A percentile compares a stretch with the other conserved stretches of the same genome.
Evolutionary conservation across 768 basidiomycete species (phyloP).

Genomic region (Termitomyces sp.): DNA sequence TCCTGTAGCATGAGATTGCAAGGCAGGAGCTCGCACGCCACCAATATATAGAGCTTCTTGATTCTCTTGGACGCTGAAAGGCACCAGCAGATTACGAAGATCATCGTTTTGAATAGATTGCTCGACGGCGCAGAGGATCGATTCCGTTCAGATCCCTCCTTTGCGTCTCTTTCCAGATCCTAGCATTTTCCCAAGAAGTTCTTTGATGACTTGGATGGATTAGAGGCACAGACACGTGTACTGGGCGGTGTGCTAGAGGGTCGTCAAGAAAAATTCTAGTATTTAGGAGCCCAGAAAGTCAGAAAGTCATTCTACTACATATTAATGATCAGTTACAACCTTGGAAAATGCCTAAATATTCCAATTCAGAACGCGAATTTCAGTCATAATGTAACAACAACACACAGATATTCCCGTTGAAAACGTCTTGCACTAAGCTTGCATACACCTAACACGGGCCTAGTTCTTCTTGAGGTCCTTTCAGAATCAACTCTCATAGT

Average conservation of each 20-base stretch:
- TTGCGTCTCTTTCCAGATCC: not conserved
- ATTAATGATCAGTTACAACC: too few relatives aligned
- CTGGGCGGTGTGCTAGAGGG: not conserved
- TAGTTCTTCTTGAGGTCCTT: too few relatives aligned
- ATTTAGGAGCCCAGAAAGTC: too few relatives aligned
- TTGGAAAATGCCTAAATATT: too few relatives aligned
- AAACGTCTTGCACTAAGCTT: too few relatives aligned
- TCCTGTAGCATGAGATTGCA: not conserved
- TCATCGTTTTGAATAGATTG: not conserved
- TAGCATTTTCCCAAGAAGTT: not conserved
- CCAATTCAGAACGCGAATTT: too few relatives aligned
- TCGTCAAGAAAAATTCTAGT: not conserved
- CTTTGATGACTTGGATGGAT: not conserved
- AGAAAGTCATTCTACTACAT: too few relatives aligned
- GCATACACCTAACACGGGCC: too few relatives aligned
- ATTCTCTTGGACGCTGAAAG: not conserved
- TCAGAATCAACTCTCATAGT: too few relatives aligned
- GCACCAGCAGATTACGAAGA: not conserved
- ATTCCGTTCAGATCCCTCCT: not conserved
- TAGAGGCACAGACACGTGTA: not conserved
- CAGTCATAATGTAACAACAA: too few relatives aligned
- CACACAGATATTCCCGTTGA: too few relatives aligned
- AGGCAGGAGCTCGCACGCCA: not conserved
- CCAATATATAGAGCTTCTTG: not conserved
- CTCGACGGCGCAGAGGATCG: not conserved